phyloP scores from a whole-genome alignment of 1,139 yeast species.

The Sugiyamaella japonica region DNA sequence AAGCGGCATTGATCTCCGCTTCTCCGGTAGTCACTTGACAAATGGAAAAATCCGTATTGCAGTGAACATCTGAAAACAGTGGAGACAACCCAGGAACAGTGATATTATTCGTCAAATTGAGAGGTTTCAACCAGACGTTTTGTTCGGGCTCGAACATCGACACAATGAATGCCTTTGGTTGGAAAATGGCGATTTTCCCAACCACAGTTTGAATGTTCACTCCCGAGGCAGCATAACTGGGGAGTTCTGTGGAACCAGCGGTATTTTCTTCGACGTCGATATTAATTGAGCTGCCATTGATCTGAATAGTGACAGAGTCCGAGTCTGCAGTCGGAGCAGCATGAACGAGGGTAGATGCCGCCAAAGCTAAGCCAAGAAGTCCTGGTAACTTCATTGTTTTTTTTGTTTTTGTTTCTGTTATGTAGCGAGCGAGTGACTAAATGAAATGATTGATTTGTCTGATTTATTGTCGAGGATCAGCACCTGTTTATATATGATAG shows the following conservation, averaged over 20 bases:
- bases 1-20: conserved; percentile 68
- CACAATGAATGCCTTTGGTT: conserved; percentile 56
- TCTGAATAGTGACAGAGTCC: conserved; percentile 12
- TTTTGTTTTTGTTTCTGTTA: neutral
- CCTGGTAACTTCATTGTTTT: conserved; percentile 14
- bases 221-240: conserved; percentile 19
- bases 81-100: conserved; percentile 68
- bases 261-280: conserved; percentile 16
- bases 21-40: conserved; percentile 70
- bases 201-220: conserved; percentile 18
- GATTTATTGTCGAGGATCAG: neutral
- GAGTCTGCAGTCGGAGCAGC: conserved; percentile 14
- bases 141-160: conserved; percentile 59
- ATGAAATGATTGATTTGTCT: neutral
- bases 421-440: too few relatives aligned
- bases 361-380: conserved; percentile 16
- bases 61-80: conserved; percentile 55
- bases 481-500: neutral
- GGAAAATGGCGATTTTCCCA: conserved; percentile 17
- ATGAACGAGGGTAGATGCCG: conserved; percentile 7
- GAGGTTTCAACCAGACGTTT: conserved; percentile 53
- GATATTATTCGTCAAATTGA: conserved; percentile 53
- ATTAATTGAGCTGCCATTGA: conserved; percentile 14
- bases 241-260: conserved; percentile 15
- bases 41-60: conserved; percentile 53